Conservation (phyloP, 2,329 filamentous ascomycete genomes). For the Penicillium sp. region DNA sequence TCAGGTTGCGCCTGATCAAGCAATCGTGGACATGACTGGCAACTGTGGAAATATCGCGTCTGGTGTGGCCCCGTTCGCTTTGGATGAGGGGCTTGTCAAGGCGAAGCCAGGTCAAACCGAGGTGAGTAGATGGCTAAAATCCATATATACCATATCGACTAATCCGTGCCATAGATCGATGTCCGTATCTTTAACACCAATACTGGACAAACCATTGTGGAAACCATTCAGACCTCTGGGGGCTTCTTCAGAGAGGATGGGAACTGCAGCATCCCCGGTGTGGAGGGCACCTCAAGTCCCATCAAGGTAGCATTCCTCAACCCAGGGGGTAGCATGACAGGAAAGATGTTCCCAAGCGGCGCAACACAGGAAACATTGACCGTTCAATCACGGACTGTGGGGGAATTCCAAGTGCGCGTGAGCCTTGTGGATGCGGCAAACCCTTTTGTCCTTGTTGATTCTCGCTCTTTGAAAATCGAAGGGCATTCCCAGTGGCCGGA, state of each 20-base stretch:
- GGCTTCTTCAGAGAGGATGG: constrained; percentile 42
- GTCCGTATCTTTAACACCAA: constrained; percentile 68
- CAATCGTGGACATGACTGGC: constrained; percentile 60
- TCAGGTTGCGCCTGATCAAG: constrained; percentile 61
- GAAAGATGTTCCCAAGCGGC: constrained; percentile 58
- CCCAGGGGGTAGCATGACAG: constrained; percentile 62
- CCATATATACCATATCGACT: neutral
- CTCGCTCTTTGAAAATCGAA: constrained; percentile 47
- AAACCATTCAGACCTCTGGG: constrained; percentile 54
- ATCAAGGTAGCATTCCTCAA: constrained; percentile 60
- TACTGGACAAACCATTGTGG: constrained; percentile 59
- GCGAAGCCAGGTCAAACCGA: constrained; percentile 22
- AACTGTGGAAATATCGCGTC: constrained; percentile 71
- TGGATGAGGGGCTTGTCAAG: constrained; percentile 54
- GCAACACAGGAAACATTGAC: constrained; percentile 29
- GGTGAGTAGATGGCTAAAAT: constrained; percentile 5
- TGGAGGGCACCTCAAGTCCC: constrained; percentile 54
- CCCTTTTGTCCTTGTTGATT: constrained; percentile 60
- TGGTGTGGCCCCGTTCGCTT: constrained; percentile 62
- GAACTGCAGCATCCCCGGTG: constrained; percentile 61
- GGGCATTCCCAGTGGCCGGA: neutral
- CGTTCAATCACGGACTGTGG: constrained; percentile 44
- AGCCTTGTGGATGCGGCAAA: constrained; percentile 63
- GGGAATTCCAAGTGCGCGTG: constrained; percentile 39
- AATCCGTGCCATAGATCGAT: constrained; percentile 39